Conservation (phyloP, 2,329 filamentous ascomycete species). For the Arthrobotrys megalospora region DNA sequence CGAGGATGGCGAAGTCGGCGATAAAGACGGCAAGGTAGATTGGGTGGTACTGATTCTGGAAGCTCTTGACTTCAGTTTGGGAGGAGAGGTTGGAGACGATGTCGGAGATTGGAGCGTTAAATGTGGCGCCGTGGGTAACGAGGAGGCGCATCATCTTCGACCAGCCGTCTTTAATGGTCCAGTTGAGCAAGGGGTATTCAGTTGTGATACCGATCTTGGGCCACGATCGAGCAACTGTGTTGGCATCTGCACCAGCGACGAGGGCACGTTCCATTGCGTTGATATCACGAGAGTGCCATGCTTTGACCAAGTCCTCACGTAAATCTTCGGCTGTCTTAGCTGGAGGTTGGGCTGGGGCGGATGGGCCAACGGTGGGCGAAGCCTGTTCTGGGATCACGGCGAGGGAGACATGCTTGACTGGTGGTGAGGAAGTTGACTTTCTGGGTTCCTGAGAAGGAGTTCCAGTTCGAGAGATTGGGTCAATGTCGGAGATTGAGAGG, state of each 20-base stretch:
- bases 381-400: slow-evolving; percentile 47
- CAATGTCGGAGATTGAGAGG: slow-evolving; percentile 42
- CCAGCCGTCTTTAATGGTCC: slow-evolving; percentile 60
- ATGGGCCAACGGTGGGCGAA: slow-evolving; percentile 21
- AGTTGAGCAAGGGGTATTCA: slow-evolving; percentile 60
- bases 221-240: slow-evolving; percentile 57
- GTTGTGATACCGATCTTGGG: slow-evolving; percentile 58
- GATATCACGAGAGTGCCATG: slow-evolving; percentile 60
- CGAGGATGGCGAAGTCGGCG: slow-evolving; percentile 57
- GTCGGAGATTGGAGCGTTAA: slow-evolving; percentile 43
- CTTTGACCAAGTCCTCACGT: slow-evolving; percentile 52
- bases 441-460: slow-evolving; percentile 52
- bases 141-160: slow-evolving; percentile 60
- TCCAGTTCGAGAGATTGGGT: slow-evolving; percentile 52
- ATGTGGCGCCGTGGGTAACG: slow-evolving; percentile 49
- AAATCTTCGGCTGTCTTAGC: slow-evolving; percentile 45
- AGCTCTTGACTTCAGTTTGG: slow-evolving; percentile 58
- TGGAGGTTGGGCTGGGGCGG: slow-evolving; percentile 15
- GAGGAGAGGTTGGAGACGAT: slow-evolving; percentile 41
- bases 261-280: slow-evolving; percentile 59
- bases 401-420: slow-evolving; percentile 46
- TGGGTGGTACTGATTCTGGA: slow-evolving; percentile 60
- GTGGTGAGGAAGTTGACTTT: slow-evolving; percentile 34
- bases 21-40: slow-evolving; percentile 60
- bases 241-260: slow-evolving; percentile 52